Evolutionary conservation across 148 eudicot species (phyloP), one percentile per base, ranked within the genome.

Genomic region (Rhododendron mucronatum): DNA sequence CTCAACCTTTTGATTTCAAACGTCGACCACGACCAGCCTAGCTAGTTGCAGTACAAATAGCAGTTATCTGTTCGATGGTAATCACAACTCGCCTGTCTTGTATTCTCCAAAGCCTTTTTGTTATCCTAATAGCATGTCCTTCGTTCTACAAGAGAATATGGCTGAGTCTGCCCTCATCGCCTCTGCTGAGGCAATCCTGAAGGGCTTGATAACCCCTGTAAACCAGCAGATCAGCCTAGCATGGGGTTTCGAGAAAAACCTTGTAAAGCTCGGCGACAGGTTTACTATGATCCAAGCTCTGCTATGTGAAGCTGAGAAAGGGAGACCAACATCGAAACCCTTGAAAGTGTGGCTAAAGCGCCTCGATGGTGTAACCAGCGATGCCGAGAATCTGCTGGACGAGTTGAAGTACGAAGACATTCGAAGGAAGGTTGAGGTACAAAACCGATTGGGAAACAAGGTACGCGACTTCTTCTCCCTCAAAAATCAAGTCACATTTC

Each of bases 301-400:
- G 13, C 8, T 65, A 65, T n/a, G 12, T 65, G 71, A 65, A 6
- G 71, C 71, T 65, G 71, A 23, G 30, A n/a, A n/a, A 15, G 7
- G 30, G 11, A 7, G 12, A 3, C 16, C 13, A 23, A 11, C 6
- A 4, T 4, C 15, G 1, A 4, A 73, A 14, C 16, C 15, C 33
- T 12, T 73, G 77, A 33, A 30, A 13, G 37, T 13, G 16, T 73
- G 77, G 77, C 33, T 71, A 14, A 30, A 73, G 77, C 1, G 12
- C 1, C 77, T 73, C 7, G 7, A 26, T 13, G 18, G 0, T 2
- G 33, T 33, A 12, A n/a, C n/a, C n/a, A n/a, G n/a, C n/a, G n/a
- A n/a, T n/a, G n/a, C n/a, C n/a, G n/a, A n/a, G n/a, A n/a, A n/a
- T 37, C 69, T 76, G 41, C 37, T 76, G 48, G 86, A 84, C 35